Percentiles rank a stretch among this genome's conserved stretches.
phyloP scores from a whole-genome alignment of 2,329 filamentous ascomycete genomes.

The Penicillium freii region DNA sequence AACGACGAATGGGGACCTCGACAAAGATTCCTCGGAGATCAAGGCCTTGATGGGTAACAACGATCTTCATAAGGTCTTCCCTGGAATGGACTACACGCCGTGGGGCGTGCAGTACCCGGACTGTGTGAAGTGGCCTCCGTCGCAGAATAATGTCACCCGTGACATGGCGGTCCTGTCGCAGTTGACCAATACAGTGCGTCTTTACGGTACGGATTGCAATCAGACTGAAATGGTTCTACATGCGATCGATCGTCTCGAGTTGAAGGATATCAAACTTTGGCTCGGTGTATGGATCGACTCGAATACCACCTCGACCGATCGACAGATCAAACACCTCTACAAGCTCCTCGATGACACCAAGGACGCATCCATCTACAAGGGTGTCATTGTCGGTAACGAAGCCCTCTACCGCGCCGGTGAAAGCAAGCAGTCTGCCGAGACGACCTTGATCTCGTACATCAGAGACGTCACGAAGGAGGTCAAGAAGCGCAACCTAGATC shows the following conservation, averaged over 20 bases:
- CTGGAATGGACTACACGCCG: slow-evolving; percentile 92
- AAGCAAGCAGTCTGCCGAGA: slow-evolving; percentile 62
- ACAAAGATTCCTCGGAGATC: slow-evolving; percentile 74
- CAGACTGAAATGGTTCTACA: slow-evolving; percentile 92
- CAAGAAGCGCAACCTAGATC: slow-evolving; percentile 60
- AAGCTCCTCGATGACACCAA: slow-evolving; percentile 63
- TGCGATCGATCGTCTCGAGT: slow-evolving; percentile 69
- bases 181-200: slow-evolving; percentile 78
- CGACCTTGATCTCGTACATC: slow-evolving; percentile 64
- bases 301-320: slow-evolving; percentile 77
- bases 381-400: slow-evolving; percentile 64
- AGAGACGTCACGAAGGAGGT: slow-evolving; percentile 69
- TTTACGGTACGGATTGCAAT: slow-evolving; percentile 97
- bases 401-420: slow-evolving; percentile 55
- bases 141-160: slow-evolving; percentile 90
- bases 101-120: slow-evolving; percentile 86
- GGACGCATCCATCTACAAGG: slow-evolving; percentile 54
- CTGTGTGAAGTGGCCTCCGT: slow-evolving; percentile 72
- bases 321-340: slow-evolving; percentile 84
- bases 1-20: slow-evolving; percentile 65
- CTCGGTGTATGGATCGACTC: slow-evolving; percentile 88
- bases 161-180: slow-evolving; percentile 89
- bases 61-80: slow-evolving; percentile 87
- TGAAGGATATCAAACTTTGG: slow-evolving; percentile 83
- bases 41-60: slow-evolving; percentile 75